Percentiles rank a stretch among this genome's conserved stretches.
Conservation (phyloP, 2,329 filamentous ascomycete species). For the Fusarium caatingaense region DNA sequence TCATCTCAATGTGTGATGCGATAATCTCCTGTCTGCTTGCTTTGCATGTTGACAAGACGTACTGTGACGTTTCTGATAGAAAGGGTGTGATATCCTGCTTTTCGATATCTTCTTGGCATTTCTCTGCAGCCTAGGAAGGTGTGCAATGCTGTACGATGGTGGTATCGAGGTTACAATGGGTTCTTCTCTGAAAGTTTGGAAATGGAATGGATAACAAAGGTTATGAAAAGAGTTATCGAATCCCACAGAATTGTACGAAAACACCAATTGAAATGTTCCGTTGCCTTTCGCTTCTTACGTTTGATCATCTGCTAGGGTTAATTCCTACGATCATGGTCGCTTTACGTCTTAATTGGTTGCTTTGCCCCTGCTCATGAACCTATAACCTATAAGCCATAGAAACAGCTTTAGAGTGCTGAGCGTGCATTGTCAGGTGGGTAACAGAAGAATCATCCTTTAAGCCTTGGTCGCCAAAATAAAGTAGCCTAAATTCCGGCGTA, state of each 20-base stretch:
- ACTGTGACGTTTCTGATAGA: slow-evolving; percentile 6
- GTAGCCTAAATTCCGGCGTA: rapidly evolving
- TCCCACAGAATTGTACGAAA: background rate
- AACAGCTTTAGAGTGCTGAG: background rate
- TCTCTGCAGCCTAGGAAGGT: background rate
- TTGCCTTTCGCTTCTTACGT: background rate
- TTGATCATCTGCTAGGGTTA: slow-evolving; percentile 36
- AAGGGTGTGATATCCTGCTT: background rate
- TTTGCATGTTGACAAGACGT: slow-evolving; percentile 7
- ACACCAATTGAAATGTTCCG: background rate
- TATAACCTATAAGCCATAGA: background rate
- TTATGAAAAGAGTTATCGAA: background rate
- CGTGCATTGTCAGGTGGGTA: background rate
- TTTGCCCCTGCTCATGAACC: slow-evolving; percentile 16
- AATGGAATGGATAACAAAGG: slow-evolving; percentile 27
- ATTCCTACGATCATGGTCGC: slow-evolving; percentile 20
- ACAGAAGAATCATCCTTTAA: background rate
- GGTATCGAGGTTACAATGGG: background rate
- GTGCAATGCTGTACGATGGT: background rate
- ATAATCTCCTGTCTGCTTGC: slow-evolving; percentile 29
- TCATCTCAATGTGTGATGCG: slow-evolving; percentile 18
- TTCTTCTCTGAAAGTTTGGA: slow-evolving; percentile 11
- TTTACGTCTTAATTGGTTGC: slow-evolving; percentile 9
- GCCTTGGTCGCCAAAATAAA: background rate
- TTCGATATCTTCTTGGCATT: background rate